Evolutionary conservation across 2,329 filamentous ascomycete species (phyloP), one percentile per base, ranked within the genome.

Genomic region (Cladosporium phlei): DNA sequence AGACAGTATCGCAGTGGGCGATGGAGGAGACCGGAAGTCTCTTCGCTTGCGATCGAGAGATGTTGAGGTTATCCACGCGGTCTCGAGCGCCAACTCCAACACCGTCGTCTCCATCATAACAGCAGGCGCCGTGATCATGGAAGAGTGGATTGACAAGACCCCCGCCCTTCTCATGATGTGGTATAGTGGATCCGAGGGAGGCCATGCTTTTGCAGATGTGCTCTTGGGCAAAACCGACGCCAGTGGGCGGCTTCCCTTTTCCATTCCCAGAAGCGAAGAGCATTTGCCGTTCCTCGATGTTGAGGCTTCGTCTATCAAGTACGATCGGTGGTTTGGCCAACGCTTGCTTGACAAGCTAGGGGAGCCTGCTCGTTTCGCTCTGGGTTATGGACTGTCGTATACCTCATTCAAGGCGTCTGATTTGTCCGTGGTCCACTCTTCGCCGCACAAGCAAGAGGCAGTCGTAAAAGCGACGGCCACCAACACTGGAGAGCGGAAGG

Each of bases 261-360:
- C 52, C 2, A 51, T 52, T 1, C 51, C 53, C 3, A 50, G 49
- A 5, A 49, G 49, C 8, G 59, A 62, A 29, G 20, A 39, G 0
- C 53, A 61, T 30, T 49, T 61, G 3, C 56, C 57, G 5, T 49
- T 40, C 24, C 59, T 55, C 16, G 55, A 59, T 22, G 51, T 47
- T 10, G 42, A 58, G n/a, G 53, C 54, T 10, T 46, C 34, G 3
- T 45, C 47, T 14, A 56, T 59, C 17, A 24, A 32, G 11, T 60
- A 59, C 14, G 52, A 59, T 37, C 52, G 53, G 3, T 60, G 57
- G 55, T 57, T 50, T 42, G 58, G 59, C 10, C 58, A 60, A 27
- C 46, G 53, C 20, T 38, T 58, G 10, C 48, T 61, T 6, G 58
- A 60, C 40, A 54, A 52, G 34, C 44, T 56, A 10, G 46, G 48